phyloP scores from a whole-genome alignment of 345 rosid genomes.

The Cardamine occulta region DNA sequence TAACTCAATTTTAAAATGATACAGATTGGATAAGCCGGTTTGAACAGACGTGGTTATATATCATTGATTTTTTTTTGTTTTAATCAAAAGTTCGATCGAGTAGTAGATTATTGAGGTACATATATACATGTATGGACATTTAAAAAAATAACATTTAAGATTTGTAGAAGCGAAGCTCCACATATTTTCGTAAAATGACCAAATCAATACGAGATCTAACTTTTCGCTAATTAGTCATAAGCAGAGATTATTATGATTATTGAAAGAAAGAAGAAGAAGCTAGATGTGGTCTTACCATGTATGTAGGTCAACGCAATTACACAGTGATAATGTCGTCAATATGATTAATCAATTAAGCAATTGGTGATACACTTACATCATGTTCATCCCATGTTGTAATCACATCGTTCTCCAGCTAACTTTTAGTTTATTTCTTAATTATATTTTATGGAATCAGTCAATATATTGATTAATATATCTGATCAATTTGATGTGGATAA shows the following conservation, averaged over 20 bases:
- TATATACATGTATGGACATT: neutral
- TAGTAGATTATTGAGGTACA: neutral
- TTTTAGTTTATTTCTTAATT: neutral
- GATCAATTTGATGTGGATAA: slow-evolving; percentile 15
- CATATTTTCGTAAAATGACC: slow-evolving; percentile 14
- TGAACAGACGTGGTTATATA: neutral
- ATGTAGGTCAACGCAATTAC: slow-evolving; percentile 28
- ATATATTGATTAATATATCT: neutral
- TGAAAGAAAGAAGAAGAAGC: neutral
- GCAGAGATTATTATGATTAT: neutral
- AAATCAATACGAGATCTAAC: slow-evolving; percentile 3
- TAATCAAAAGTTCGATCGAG: neutral
- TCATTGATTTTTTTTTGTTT: neutral
- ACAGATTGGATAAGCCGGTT: neutral
- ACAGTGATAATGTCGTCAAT: slow-evolving; percentile 7
- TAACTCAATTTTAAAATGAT: neutral
- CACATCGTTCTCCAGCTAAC: slow-evolving; percentile 35
- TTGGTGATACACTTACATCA: slow-evolving; percentile 21
- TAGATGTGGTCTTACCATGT: slow-evolving; percentile 8
- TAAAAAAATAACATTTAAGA: neutral
- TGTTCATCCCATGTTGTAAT: slow-evolving; percentile 35
- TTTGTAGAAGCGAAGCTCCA: slow-evolving; percentile 3
- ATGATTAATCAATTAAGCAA: slow-evolving; percentile 13
- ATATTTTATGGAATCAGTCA: neutral
- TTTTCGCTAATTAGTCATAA: neutral